Conservation (phyloP, 208 protist genomes). For the Acanthamoeba sp. region DNA sequence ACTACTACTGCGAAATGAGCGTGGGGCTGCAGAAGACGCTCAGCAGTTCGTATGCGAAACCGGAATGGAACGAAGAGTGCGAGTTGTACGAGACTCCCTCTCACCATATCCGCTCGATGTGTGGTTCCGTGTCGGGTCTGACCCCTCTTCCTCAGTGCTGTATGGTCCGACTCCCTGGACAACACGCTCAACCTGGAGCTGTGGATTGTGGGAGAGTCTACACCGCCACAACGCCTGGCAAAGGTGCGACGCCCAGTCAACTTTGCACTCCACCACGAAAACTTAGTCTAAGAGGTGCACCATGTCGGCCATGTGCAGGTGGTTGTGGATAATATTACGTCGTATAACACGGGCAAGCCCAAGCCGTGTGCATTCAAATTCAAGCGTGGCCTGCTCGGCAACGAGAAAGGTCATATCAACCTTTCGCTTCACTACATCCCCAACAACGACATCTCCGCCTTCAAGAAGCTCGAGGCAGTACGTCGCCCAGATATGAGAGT, state of each 20-base stretch:
- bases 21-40: slow-evolving; percentile 48
- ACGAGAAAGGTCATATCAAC: slow-evolving; percentile 35
- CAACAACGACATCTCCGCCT: slow-evolving; percentile 72
- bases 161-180: slow-evolving; percentile 34
- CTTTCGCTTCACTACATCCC: slow-evolving; percentile 66
- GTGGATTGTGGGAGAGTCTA: neutral
- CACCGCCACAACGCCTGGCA: neutral
- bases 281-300: no score
- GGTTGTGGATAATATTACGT: slow-evolving; percentile 25
- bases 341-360: neutral
- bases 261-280: no score
- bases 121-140: neutral
- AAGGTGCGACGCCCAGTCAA: neutral
- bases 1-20: slow-evolving; percentile 54
- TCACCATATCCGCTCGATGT: neutral
- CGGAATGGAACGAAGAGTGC: slow-evolving; percentile 69
- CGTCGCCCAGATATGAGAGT: neutral
- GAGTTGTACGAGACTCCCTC: slow-evolving; percentile 14
- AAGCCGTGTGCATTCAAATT: slow-evolving; percentile 56
- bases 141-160: neutral
- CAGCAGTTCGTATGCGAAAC: slow-evolving; percentile 60
- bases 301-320: no score
- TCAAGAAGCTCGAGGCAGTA: slow-evolving; percentile 67
- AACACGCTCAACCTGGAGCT: slow-evolving; percentile 37
- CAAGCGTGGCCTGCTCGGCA: slow-evolving; percentile 63